A percentile compares a stretch with the other conserved stretches of the same genome.
These are phyloP conservation scores for Aspergillus bertholletiae DNA, from an alignment of 495 filamentous ascomycete species.

Conservation along the genomic window DNA sequence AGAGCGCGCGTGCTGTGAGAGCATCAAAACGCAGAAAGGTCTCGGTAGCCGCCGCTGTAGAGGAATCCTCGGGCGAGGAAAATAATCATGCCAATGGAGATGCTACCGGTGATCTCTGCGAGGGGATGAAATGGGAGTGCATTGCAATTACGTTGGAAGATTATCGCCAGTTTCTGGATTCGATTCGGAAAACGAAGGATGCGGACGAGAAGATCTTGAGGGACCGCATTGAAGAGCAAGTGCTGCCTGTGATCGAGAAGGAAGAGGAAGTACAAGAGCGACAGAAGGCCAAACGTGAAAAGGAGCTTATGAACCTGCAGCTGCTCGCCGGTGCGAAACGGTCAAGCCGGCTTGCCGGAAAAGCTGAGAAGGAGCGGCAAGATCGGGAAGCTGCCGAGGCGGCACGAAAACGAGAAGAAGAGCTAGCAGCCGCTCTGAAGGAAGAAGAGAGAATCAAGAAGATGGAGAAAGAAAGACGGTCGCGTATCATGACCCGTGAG, in stretches of 20 bases:
- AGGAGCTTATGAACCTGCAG: conserved; percentile 74
- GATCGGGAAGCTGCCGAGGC: conserved; percentile 70
- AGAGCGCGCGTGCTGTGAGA: conserved; percentile 65
- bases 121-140: conserved; percentile 85
- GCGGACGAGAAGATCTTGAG: conserved; percentile 75
- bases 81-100: conserved; percentile 37
- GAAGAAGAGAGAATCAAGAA: conserved; percentile 64
- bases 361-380: conserved; percentile 70
- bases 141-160: conserved; percentile 76
- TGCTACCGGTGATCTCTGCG: conserved; percentile 36
- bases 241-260: conserved; percentile 79
- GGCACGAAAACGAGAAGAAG: conserved; percentile 63
- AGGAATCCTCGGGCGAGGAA: conserved; percentile 53
- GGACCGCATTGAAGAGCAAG: conserved; percentile 64
- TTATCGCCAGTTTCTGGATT: conserved; percentile 67
- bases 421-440: conserved; percentile 63
- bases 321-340: conserved; percentile 90
- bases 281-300: conserved; percentile 66
- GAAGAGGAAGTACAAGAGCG: conserved; percentile 72
- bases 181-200: conserved; percentile 70
- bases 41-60: conserved; percentile 46
- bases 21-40: conserved; percentile 71
- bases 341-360: conserved; percentile 81
- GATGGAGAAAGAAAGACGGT: conserved; percentile 73
- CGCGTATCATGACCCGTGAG: conserved; percentile 79